These are phyloP conservation scores for Pochonia chlamydosporia DNA, from an alignment of 2,329 filamentous ascomycete species.

Conservation along the genomic window DNA sequence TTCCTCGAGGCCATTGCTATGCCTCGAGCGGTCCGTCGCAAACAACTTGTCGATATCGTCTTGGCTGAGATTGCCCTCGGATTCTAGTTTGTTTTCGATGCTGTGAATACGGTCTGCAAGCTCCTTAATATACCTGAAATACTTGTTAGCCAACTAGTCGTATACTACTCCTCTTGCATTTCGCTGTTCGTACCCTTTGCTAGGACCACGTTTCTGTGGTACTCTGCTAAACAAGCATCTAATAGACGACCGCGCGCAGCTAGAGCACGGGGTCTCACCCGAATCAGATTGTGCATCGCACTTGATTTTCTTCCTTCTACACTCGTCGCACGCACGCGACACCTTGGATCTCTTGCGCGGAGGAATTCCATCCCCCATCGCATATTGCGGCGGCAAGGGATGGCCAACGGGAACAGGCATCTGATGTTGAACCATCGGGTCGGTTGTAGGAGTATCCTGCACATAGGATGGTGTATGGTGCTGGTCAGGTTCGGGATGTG, in stretches of 20 bases:
- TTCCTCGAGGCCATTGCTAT: constrained; percentile 22
- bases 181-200: constrained; percentile 61
- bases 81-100: constrained; percentile 71
- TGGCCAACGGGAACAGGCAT: constrained; percentile 31
- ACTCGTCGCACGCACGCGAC: constrained; percentile 84
- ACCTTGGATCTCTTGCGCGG: constrained; percentile 79
- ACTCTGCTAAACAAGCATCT: constrained; percentile 80
- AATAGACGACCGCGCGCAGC: constrained; percentile 72
- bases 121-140: constrained; percentile 76
- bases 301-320: constrained; percentile 82
- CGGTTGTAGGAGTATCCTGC: constrained; percentile 29
- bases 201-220: constrained; percentile 82
- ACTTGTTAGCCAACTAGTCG: constrained; percentile 5
- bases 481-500: constrained; percentile 36
- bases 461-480: constrained; percentile 30
- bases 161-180: background rate
- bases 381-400: constrained; percentile 30
- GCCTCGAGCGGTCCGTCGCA: constrained; percentile 25
- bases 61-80: constrained; percentile 37
- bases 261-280: constrained; percentile 70
- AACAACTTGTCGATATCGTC: constrained; percentile 41
- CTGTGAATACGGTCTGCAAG: constrained; percentile 78
- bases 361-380: constrained; percentile 52
- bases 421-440: constrained; percentile 29
- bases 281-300: constrained; percentile 76